These are phyloP conservation scores for maize (Zea mays) DNA, from an alignment of 176 grass and related monocot species.

Conservation along the genomic window Zm-B73-REFERENCE-NAM-5.0 NC_050105.1:4444001-4444500, in stretches of 20 bases:
- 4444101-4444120: slow-evolving; percentile 63
- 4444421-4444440: neutral
- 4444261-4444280: neutral
- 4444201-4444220: neutral
- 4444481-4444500: neutral
- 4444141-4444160: neutral
- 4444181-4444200: neutral
- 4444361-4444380: slow-evolving; percentile 35
- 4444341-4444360: slow-evolving; percentile 75
- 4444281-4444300: slow-evolving; percentile 58
- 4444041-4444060: slow-evolving; percentile 9
- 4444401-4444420: neutral
- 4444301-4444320: slow-evolving; percentile 68
- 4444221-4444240: neutral
- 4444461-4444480: neutral
- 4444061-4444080: slow-evolving; percentile 92
- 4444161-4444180: neutral
- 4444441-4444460: neutral
- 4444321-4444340: slow-evolving; percentile 47
- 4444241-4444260: no score
- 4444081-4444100: slow-evolving; percentile 79
- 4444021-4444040: neutral
- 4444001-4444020: neutral
- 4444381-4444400: no score
- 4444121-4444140: neutral